phyloP scores from a whole-genome alignment of 768 basidiomycete genomes.

The Leccinellum albellum region DNA sequence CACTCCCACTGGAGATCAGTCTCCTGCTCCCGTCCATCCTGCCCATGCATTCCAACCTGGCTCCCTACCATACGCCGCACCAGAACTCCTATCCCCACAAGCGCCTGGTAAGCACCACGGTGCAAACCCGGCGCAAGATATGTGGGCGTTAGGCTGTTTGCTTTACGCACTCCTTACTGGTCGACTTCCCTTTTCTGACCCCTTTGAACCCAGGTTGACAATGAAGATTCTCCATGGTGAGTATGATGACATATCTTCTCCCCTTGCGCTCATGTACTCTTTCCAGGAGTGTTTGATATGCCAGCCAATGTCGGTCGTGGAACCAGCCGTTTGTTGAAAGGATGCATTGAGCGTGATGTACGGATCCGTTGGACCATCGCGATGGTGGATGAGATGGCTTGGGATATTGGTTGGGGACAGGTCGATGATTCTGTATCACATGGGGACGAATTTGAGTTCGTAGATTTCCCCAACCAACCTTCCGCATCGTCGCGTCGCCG shows the following conservation, averaged over 20 bases:
- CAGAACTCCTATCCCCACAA: constrained; percentile 75
- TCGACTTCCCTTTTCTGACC: constrained; percentile 80
- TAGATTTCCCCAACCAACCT: constrained; percentile 16
- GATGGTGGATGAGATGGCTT: constrained; percentile 75
- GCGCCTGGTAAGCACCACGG: constrained; percentile 33
- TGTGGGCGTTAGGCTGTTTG: constrained; percentile 93
- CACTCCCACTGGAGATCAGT: constrained; percentile 36
- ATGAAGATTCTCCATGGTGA: constrained; percentile 87
- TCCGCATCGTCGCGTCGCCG: constrained; percentile 16
- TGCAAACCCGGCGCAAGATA: constrained; percentile 74
- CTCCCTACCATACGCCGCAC: constrained; percentile 87
- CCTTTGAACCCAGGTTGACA: constrained; percentile 87
- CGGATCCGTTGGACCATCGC: constrained; percentile 72
- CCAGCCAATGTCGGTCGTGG: constrained; percentile 55
- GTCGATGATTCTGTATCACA: constrained; percentile 33
- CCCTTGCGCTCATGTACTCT: constrained; percentile 8
- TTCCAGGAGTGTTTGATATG: constrained; percentile 58
- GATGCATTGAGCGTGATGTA: constrained; percentile 71
- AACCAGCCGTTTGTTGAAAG: constrained; percentile 66
- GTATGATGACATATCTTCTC: constrained; percentile 23
- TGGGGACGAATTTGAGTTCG: constrained; percentile 28
- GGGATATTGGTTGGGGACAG: constrained; percentile 73
- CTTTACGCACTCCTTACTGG: constrained; percentile 84
- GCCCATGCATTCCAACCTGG: constrained; percentile 61
- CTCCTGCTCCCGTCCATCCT: constrained; percentile 29